These are phyloP conservation scores for Nakazawaea ernobii DNA, from an alignment of 805 yeast genomes.

Conservation along the genomic window DNA sequence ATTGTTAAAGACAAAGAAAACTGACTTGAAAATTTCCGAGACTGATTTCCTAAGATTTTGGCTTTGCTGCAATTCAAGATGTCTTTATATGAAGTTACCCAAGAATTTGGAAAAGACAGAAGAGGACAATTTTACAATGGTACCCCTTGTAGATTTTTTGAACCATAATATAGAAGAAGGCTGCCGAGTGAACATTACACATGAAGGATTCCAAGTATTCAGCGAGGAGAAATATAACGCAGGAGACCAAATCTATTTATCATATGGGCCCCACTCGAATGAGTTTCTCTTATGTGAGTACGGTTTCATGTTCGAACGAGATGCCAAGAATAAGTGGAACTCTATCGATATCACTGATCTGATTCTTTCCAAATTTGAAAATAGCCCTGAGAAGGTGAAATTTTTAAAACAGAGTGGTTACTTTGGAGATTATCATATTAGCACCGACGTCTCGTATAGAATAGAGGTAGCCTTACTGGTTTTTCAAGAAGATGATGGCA, in stretches of 20 bases:
- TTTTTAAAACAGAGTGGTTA: constrained; percentile 52
- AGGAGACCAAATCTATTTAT: constrained; percentile 58
- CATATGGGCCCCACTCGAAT: constrained; percentile 88
- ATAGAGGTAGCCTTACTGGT: constrained; percentile 71
- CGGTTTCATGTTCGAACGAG: constrained; percentile 56
- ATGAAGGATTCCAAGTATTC: constrained; percentile 49
- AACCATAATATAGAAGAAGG: constrained; percentile 60
- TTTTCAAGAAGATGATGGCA: constrained; percentile 27
- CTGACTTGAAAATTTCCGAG: constrained; percentile 47
- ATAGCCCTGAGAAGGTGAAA: constrained; percentile 29
- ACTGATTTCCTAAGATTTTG: constrained; percentile 31
- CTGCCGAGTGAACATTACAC: constrained; percentile 41
- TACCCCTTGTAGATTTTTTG: constrained; percentile 84
- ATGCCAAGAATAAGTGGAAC: constrained; percentile 64
- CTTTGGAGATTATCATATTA: constrained; percentile 69
- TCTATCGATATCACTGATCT: constrained; percentile 54
- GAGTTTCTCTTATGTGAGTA: constrained; percentile 80
- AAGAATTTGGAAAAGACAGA: constrained; percentile 32
- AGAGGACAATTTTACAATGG: constrained; percentile 78
- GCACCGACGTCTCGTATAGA: constrained; percentile 58
- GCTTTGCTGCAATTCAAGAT: constrained; percentile 88
- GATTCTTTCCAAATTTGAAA: constrained; percentile 29
- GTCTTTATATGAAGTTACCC: constrained; percentile 71
- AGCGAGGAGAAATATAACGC: constrained; percentile 27
- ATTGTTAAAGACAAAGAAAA: constrained; percentile 15